phyloP scores from a whole-genome alignment of 176 grass and related monocot species.

The Raddia guianensis region DNA sequence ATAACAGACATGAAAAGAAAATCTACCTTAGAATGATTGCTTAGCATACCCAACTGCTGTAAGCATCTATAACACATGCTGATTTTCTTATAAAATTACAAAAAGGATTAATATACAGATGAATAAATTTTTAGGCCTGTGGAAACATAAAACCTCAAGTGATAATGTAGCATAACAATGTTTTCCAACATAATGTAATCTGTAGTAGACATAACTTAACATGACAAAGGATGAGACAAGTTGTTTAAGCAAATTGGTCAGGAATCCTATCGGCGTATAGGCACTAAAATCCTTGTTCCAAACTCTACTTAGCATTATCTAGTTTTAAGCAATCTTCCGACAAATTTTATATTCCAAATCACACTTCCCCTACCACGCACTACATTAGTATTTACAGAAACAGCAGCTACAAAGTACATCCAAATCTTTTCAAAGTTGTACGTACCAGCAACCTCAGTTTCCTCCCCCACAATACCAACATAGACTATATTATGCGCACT shows the following conservation, averaged over 20 bases:
- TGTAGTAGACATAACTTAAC: background rate
- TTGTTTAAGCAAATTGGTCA: conserved; percentile 6
- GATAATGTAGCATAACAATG: background rate
- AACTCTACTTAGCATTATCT: background rate
- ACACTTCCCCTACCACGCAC: background rate
- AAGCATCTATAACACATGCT: background rate
- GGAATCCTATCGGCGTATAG: background rate
- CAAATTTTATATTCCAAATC: background rate
- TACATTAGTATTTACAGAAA: background rate
- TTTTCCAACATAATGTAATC: background rate
- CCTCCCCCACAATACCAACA: background rate
- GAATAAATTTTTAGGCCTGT: background rate
- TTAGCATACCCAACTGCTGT: background rate
- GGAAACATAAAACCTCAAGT: background rate
- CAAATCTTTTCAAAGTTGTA: background rate
- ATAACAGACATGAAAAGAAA: background rate
- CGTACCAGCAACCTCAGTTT: background rate
- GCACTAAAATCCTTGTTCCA: background rate
- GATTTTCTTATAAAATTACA: background rate
- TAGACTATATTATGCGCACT: background rate
- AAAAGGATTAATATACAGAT: background rate
- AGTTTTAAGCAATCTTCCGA: background rate
- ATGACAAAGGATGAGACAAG: background rate
- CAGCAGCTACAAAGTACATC: background rate
- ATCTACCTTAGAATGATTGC: background rate